A percentile compares a stretch with the other conserved stretches of the same genome.
Evolutionary conservation across 192 early-diverging fungal species (phyloP).

Genomic region (Geranomyces variabilis): DNA sequence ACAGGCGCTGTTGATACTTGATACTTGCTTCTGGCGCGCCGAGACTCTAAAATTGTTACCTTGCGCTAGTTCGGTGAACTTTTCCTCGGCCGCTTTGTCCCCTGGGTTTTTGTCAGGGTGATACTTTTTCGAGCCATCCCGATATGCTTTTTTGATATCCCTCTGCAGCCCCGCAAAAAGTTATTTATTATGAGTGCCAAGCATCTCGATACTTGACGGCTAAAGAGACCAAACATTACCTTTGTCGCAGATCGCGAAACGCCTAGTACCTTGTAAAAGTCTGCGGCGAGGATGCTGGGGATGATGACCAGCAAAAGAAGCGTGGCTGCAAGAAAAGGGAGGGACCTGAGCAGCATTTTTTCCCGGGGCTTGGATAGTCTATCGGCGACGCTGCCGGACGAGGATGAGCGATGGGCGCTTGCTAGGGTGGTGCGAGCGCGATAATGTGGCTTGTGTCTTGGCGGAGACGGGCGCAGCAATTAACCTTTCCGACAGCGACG

Average conservation of each 20-base stretch:
- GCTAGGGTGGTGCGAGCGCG: too few species aligned
- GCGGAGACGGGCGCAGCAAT: too few species aligned
- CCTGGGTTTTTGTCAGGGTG: conserved; percentile 69
- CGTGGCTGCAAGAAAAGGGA: conserved; percentile 1
- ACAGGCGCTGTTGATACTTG: too few species aligned
- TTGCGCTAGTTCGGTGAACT: conserved; percentile 83
- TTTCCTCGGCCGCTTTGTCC: conserved; percentile 79
- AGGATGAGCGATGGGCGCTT: too few species aligned
- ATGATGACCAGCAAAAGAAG: conserved; percentile 12
- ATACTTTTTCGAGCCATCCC: conserved; percentile 83
- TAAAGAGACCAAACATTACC: conserved; percentile 24
- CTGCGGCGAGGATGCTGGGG: conserved; percentile 47
- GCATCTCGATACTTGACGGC: neutral
- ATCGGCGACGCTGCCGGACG: too few species aligned
- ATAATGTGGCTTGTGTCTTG: too few species aligned
- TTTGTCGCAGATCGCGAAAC: conserved; percentile 77
- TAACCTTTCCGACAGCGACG: too few species aligned
- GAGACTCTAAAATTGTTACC: neutral
- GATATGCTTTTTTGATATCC: conserved; percentile 96
- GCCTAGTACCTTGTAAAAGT: conserved; percentile 89
- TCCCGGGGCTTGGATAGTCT: too few species aligned
- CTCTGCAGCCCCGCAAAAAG: conserved; percentile 36
- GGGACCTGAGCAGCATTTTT: neutral
- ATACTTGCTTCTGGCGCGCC: too few species aligned
- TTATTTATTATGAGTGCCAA: too few species aligned